These are phyloP conservation scores for Brasilioporus rufonigricans DNA, from an alignment of 768 basidiomycete genomes.

Conservation along the genomic window DNA sequence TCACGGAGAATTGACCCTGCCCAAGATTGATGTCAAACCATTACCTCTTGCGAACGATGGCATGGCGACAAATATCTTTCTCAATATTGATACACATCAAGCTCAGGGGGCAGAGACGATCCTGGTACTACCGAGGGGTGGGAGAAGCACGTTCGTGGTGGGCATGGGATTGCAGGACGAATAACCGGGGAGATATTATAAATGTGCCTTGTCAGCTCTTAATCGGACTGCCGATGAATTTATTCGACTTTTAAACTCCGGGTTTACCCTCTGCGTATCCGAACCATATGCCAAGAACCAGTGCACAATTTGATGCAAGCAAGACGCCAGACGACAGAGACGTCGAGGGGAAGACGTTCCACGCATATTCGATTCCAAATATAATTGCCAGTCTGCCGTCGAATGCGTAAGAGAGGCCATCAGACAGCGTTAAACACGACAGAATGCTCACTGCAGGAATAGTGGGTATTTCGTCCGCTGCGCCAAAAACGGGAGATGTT, in stretches of 20 bases:
- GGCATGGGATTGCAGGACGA: constrained; percentile 53
- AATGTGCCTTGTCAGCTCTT: not conserved
- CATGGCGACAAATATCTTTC: constrained; percentile 59
- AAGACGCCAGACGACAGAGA: constrained; percentile 57
- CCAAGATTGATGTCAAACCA: constrained; percentile 65
- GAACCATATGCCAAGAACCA: constrained; percentile 57
- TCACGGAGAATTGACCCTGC: constrained; percentile 77
- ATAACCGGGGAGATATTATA: constrained; percentile 3
- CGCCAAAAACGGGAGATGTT: constrained; percentile 80
- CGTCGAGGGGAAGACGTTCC: constrained; percentile 88
- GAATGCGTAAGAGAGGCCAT: not conserved
- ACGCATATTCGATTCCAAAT: constrained; percentile 72
- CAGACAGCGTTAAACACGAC: not conserved
- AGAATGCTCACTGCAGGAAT: constrained; percentile 51
- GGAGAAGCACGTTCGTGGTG: constrained; percentile 77
- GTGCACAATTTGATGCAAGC: constrained; percentile 45
- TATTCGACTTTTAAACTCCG: not conserved
- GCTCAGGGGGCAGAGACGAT: constrained; percentile 81
- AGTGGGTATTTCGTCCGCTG: constrained; percentile 71
- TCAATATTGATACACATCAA: constrained; percentile 78
- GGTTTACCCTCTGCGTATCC: constrained; percentile 43
- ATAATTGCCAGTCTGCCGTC: constrained; percentile 56
- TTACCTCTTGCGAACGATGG: constrained; percentile 50
- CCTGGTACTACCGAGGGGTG: constrained; percentile 78
- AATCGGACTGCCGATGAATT: not conserved